Conservation (phyloP, 73 alveolate genomes). For the Symbiodinium pilosum region DNA sequence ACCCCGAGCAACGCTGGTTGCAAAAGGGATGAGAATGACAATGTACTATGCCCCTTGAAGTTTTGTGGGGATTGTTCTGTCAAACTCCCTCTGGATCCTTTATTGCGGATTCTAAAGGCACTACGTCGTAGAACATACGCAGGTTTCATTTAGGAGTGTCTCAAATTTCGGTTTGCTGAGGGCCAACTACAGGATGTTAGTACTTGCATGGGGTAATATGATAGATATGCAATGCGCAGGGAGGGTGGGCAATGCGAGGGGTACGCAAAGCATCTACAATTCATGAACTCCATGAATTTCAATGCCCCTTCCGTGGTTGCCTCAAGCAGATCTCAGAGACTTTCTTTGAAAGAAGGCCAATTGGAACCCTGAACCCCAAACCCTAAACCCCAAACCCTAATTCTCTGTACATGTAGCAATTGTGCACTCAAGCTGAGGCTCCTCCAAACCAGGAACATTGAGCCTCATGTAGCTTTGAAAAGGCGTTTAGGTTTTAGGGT, state of each 20-base stretch:
- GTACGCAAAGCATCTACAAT: not conserved
- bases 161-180: too few species aligned
- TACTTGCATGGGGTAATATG: not conserved
- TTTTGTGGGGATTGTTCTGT: not conserved
- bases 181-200: too few species aligned
- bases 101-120: not conserved
- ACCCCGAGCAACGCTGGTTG: not conserved
- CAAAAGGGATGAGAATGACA: not conserved
- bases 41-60: not conserved
- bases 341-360: not conserved
- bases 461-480: not conserved
- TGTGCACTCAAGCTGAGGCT: too few species aligned
- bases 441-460: too few species aligned
- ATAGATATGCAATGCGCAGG: not conserved
- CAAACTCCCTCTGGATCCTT: too few species aligned
- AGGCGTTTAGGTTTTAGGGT: not conserved
- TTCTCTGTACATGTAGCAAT: not conserved
- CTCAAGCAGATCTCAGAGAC: not conserved
- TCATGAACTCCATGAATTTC: not conserved
- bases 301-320: not conserved
- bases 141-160: not conserved
- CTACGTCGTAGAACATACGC: not conserved
- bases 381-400: not conserved
- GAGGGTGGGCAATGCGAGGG: not conserved
- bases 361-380: not conserved